Conservation (phyloP, 495 filamentous ascomycete species). For the Neurospora hispaniola region DNA sequence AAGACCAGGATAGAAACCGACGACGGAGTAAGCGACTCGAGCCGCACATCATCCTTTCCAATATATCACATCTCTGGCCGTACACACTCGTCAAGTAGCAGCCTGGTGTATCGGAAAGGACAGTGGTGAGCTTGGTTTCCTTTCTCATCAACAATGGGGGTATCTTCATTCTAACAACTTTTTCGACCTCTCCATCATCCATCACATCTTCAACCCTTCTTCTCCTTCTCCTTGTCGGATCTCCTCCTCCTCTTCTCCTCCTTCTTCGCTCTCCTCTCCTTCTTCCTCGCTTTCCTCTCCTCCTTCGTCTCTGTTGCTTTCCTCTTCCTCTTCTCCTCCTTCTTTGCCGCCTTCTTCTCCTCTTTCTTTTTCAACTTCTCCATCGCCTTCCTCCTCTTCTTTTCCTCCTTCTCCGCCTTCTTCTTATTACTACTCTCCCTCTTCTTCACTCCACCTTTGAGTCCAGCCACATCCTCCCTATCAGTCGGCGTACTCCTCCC, state of each 20-base stretch:
- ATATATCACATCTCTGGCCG: neutral
- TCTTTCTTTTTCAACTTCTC: conserved; percentile 12
- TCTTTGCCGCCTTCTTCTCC: conserved; percentile 11
- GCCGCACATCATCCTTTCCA: neutral
- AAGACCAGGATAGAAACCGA: neutral
- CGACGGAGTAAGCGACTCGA: neutral
- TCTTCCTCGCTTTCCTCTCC: conserved; percentile 29
- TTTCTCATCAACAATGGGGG: neutral
- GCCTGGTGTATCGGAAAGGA: neutral
- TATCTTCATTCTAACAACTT: neutral
- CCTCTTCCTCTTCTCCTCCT: conserved; percentile 16
- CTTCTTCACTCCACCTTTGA: conserved; percentile 9
- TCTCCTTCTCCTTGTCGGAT: conserved; percentile 6
- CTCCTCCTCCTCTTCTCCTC: conserved; percentile 28
- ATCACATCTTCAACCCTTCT: neutral
- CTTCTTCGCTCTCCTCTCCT: conserved; percentile 32
- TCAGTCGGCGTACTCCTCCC: neutral
- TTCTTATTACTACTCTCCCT: conserved; percentile 26
- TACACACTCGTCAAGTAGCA: neutral
- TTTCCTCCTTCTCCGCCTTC: conserved; percentile 23
- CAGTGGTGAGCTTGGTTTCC: neutral
- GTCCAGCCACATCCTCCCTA: neutral
- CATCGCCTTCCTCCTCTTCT: conserved; percentile 13
- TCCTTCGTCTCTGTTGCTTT: conserved; percentile 27
- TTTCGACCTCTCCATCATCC: neutral